Evolutionary conservation across 2,329 filamentous ascomycete genomes (phyloP).

Genomic region (Fusarium continuum): DNA sequence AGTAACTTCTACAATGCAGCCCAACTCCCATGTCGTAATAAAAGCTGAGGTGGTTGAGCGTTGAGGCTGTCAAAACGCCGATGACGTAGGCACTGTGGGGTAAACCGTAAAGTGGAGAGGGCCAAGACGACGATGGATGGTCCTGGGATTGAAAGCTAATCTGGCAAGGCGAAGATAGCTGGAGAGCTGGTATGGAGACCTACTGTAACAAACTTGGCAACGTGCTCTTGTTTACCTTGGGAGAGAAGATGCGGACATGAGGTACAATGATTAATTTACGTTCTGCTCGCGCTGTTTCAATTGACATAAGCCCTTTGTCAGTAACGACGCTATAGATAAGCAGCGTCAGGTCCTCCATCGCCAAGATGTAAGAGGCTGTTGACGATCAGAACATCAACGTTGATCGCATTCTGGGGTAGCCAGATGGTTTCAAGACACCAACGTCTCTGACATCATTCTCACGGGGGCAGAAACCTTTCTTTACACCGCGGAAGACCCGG

Average conservation of each 20-base stretch:
- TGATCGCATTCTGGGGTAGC: not conserved
- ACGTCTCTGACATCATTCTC: conserved; percentile 31
- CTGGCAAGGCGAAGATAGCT: not conserved
- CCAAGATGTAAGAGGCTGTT: not conserved
- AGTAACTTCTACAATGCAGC: not conserved
- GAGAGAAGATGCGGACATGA: too few relatives aligned
- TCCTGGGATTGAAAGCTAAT: not conserved
- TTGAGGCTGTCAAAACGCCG: not conserved
- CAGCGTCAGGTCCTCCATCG: not conserved
- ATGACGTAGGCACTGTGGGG: conserved; percentile 41
- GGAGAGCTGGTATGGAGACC: not conserved
- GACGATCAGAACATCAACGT: not conserved
- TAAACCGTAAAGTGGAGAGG: conserved; percentile 3
- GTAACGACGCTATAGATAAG: not conserved
- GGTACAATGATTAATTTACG: too few relatives aligned
- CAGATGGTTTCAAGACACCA: not conserved
- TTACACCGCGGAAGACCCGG: not conserved
- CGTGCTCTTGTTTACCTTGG: not conserved
- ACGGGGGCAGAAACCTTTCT: not conserved
- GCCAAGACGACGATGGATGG: conserved; percentile 2
- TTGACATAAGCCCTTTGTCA: too few relatives aligned
- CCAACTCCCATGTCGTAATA: conserved; percentile 6
- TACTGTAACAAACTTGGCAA: not conserved
- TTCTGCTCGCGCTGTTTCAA: too few relatives aligned
- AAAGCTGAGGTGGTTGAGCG: conserved; percentile 1